A percentile compares a stretch with the other conserved stretches of the same genome.
These are phyloP conservation scores for Wickerhamomyces pijperi DNA, from an alignment of 805 yeast species.

Conservation along the genomic window DNA sequence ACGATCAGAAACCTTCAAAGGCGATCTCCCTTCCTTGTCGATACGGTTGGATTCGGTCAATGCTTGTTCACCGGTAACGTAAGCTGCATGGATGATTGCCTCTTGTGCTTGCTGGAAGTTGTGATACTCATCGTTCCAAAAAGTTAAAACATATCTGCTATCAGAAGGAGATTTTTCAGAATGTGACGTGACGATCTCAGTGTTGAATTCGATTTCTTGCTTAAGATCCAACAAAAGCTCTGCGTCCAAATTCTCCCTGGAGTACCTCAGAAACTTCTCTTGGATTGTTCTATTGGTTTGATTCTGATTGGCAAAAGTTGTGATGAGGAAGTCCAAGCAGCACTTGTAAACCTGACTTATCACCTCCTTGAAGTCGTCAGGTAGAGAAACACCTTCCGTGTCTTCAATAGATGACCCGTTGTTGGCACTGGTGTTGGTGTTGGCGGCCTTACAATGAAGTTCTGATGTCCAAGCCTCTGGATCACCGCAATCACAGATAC, in stretches of 20 bases:
- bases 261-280: neutral
- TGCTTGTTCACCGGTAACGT: conserved; percentile 19
- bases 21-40: conserved; percentile 38
- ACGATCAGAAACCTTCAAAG: conserved; percentile 26
- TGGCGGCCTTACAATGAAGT: conserved; percentile 37
- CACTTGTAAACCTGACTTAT: conserved; percentile 20
- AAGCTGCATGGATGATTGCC: conserved; percentile 29
- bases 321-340: conserved; percentile 31
- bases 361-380: conserved; percentile 4
- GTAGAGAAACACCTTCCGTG: conserved; percentile 1
- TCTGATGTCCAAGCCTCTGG: conserved; percentile 60
- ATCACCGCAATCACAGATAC: conserved; percentile 71
- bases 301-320: conserved; percentile 26
- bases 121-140: conserved; percentile 79
- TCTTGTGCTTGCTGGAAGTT: conserved; percentile 42
- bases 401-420: no score
- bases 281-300: conserved; percentile 28
- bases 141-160: conserved; percentile 34
- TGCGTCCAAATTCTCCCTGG: neutral
- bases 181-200: conserved; percentile 2
- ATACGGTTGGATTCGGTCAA: conserved; percentile 30
- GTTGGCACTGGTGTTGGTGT: no score
- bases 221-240: neutral
- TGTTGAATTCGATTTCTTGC: conserved; percentile 2
- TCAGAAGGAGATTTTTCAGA: neutral